Evolutionary conservation across 768 basidiomycete genomes (phyloP).

Genomic region (Royoungia palumana): DNA sequence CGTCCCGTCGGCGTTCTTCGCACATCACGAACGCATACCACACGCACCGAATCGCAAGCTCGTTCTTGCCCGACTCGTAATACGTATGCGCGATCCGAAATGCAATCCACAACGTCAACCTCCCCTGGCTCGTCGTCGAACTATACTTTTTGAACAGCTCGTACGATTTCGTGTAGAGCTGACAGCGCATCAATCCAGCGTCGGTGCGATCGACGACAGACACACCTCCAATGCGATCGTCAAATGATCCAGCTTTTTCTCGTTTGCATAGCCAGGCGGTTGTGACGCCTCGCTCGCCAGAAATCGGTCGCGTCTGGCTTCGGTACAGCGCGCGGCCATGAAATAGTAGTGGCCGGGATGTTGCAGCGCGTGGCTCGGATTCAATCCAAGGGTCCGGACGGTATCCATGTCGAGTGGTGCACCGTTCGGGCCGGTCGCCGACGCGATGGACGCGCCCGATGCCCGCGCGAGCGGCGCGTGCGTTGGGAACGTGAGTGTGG

Average conservation of each 20-base stretch:
- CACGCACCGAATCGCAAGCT: slow-evolving; percentile 77
- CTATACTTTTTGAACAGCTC: slow-evolving; percentile 84
- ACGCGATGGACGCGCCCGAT: slow-evolving; percentile 23
- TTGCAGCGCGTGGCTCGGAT: slow-evolving; percentile 80
- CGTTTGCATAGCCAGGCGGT: slow-evolving; percentile 79
- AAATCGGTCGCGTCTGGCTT: slow-evolving; percentile 69
- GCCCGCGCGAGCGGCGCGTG: slow-evolving; percentile 44
- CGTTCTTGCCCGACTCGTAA: slow-evolving; percentile 72
- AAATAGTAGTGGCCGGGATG: slow-evolving; percentile 89
- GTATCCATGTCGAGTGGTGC: slow-evolving; percentile 50
- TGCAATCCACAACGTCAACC: slow-evolving; percentile 88
- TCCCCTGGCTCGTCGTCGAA: slow-evolving; percentile 55
- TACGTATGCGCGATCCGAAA: slow-evolving; percentile 88
- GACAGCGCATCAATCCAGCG: not conserved
- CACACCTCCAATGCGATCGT: slow-evolving; percentile 77
- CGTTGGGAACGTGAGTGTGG: slow-evolving; percentile 58
- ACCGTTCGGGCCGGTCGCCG: slow-evolving; percentile 15
- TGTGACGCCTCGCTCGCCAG: slow-evolving; percentile 48
- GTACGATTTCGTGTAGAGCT: slow-evolving; percentile 95
- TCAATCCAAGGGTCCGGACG: slow-evolving; percentile 61
- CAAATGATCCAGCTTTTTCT: slow-evolving; percentile 90
- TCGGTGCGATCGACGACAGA: not conserved
- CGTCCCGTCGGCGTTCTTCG: not conserved
- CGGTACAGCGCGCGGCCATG: slow-evolving; percentile 83
- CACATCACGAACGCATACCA: not conserved